Base-by-base conservation (phyloP, 257 asterid genomes). In the Mitragyna speciosa region DNA sequence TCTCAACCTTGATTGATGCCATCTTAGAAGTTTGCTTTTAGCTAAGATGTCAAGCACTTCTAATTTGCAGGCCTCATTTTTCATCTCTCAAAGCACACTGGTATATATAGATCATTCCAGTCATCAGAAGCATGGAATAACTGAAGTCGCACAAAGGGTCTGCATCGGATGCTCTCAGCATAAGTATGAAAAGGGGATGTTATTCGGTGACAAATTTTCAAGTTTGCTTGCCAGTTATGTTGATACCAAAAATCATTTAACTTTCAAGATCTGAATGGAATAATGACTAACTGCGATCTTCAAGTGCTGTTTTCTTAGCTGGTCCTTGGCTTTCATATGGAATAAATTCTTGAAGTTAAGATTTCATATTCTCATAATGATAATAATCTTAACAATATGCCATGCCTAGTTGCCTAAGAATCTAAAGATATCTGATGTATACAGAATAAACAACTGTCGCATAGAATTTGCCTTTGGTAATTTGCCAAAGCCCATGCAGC, bases 1-100 rank as follows among this genome's bases (percentile, higher is more conserved):
- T 82, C 74, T 80, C 86, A 48, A 74, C 68, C 80, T 87, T 84
- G 36, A 70, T 72, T 80, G 88, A 82, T 78, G 86, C 80, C 88
- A 79, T 83, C 31, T 74, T 72, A 72, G 47, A 69, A 58, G 54
- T 78, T 72, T 43, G 36, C 49, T 56, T 64, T 68, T 0, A 0
- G 5, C 5, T 51, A 12, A 15, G 61, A 75, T 67, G 67, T 31
- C 12, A 36, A 70, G 51, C 73, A 59, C 39, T 82, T 26, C 64
- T 51, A 74, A 45, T n/a, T 39, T 39, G 82, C 24, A 26, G 45
- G 58, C 43, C 67, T 19, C 41, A 39, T 39, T 36, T 26, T 47
- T 64, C 7, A 56, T 28, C 61, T 49, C 24, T n/a, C 39, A 6
- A 14, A 12, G 16, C 43, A 30, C 72, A 45, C 66, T 20, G 45